Evolutionary conservation across 345 rosid species (phyloP).

Genomic region (Citrus sp.): DNA sequence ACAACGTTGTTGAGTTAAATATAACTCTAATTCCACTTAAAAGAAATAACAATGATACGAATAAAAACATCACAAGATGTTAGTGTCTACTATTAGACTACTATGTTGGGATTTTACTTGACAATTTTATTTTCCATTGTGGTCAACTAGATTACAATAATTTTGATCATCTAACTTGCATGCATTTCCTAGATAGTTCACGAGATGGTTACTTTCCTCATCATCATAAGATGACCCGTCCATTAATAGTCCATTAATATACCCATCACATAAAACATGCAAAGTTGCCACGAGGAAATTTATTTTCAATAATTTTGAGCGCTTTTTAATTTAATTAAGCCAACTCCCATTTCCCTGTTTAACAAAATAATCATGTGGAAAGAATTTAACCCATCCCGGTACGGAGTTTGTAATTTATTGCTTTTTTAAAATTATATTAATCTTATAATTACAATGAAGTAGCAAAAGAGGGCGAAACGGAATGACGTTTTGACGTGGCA

Average conservation of each 20-base stretch:
- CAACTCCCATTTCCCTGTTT: too few relatives aligned
- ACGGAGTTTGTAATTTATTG: background rate
- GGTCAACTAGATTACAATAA: background rate
- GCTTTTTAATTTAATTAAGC: too few relatives aligned
- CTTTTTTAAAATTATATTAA: background rate
- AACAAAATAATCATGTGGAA: too few relatives aligned
- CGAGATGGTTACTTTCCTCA: background rate
- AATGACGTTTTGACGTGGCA: background rate
- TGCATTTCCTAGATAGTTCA: background rate
- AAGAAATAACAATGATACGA: too few relatives aligned
- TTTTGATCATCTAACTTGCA: background rate
- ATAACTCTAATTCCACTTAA: too few relatives aligned
- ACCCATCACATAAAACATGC: background rate
- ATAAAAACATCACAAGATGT: too few relatives aligned
- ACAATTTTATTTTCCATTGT: too few relatives aligned
- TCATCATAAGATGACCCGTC: background rate
- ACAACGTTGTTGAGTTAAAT: too few relatives aligned
- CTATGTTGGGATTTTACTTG: too few relatives aligned
- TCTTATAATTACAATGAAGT: background rate
- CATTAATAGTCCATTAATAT: background rate
- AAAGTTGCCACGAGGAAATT: background rate
- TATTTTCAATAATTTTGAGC: background rate
- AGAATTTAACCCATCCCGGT: too few relatives aligned
- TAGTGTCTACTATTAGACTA: too few relatives aligned
- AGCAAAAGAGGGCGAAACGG: background rate